These are phyloP conservation scores for Passiflora organensis DNA, from an alignment of 345 rosid species.

Conservation along the genomic window DNA sequence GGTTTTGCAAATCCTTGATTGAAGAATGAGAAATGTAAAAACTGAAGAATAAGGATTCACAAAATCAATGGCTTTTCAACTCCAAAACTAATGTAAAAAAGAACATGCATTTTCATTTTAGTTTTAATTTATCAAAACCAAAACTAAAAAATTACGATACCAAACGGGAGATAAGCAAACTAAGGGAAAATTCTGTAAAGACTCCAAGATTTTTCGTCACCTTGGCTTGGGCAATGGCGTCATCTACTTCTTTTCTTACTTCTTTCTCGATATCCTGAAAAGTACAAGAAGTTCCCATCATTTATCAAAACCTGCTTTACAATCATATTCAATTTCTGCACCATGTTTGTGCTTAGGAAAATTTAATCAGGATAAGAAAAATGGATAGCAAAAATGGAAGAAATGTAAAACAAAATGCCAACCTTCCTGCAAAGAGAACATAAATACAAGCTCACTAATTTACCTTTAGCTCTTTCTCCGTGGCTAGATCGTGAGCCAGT, in stretches of 20 bases:
- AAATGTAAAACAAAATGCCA: background rate
- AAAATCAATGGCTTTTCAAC: too few species aligned
- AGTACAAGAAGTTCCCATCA: background rate
- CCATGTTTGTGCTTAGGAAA: background rate
- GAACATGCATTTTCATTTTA: too few species aligned
- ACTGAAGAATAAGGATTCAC: too few species aligned
- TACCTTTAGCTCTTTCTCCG: constrained; percentile 96
- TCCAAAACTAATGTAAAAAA: too few species aligned
- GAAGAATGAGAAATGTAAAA: too few species aligned
- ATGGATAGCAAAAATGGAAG: background rate
- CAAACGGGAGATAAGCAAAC: background rate
- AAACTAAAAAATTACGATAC: too few species aligned
- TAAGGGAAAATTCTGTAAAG: background rate
- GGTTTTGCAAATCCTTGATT: too few species aligned
- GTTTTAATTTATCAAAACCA: too few species aligned
- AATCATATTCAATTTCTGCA: background rate
- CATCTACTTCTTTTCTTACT: constrained; percentile 83
- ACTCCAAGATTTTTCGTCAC: constrained; percentile 25
- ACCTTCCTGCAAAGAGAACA: background rate
- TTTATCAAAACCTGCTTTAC: background rate
- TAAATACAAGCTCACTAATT: background rate
- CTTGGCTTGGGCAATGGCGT: constrained; percentile 96
- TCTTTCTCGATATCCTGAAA: constrained; percentile 89
- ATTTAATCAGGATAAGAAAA: background rate
- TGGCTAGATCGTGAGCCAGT: constrained; percentile 71